phyloP scores from a whole-genome alignment of 352 stramenopile genomes.

The Phytophthora vignae region DNA sequence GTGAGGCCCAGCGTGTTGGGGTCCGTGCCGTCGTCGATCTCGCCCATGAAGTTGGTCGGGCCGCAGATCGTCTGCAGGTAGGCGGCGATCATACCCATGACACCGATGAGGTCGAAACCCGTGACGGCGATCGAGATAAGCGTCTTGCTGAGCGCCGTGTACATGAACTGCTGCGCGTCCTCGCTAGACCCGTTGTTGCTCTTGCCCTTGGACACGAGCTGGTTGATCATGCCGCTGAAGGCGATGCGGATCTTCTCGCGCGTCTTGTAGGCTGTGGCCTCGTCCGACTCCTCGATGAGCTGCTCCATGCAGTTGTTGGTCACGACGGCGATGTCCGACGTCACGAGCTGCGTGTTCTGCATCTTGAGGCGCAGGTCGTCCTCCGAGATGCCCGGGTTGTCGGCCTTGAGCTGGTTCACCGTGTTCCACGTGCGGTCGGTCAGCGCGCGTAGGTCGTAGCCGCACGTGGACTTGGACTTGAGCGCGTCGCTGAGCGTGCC shows the following conservation, averaged over 20 bases:
- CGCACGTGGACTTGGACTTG: slow-evolving; percentile 40
- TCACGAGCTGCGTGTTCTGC: slow-evolving; percentile 49
- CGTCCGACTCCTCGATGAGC: slow-evolving; percentile 22
- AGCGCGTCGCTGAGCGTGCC: slow-evolving; percentile 36
- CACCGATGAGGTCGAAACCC: slow-evolving; percentile 50
- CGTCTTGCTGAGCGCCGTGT: slow-evolving; percentile 42
- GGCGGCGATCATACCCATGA: slow-evolving; percentile 44
- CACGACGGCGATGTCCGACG: slow-evolving; percentile 48
- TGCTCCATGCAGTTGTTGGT: slow-evolving; percentile 44
- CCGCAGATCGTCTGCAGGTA: slow-evolving; percentile 62
- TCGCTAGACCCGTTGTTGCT: slow-evolving; percentile 35
- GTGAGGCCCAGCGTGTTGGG: slow-evolving; percentile 41
- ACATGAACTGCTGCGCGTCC: slow-evolving; percentile 36
- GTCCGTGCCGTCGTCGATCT: slow-evolving; percentile 51
- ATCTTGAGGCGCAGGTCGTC: slow-evolving; percentile 46
- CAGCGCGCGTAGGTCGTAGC: slow-evolving; percentile 38
- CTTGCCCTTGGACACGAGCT: slow-evolving; percentile 40
- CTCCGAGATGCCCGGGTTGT: slow-evolving; percentile 29
- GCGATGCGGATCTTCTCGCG: slow-evolving; percentile 53
- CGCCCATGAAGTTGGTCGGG: slow-evolving; percentile 46
- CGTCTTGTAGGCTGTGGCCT: slow-evolving; percentile 26
- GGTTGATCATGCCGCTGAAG: slow-evolving; percentile 48
- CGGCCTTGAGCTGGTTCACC: slow-evolving; percentile 43
- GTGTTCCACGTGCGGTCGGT: slow-evolving; percentile 41
- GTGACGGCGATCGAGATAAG: slow-evolving; percentile 46